These are phyloP conservation scores for Atalantia buxifolia DNA, from an alignment of 345 rosid genomes.

Conservation along the genomic window DNA sequence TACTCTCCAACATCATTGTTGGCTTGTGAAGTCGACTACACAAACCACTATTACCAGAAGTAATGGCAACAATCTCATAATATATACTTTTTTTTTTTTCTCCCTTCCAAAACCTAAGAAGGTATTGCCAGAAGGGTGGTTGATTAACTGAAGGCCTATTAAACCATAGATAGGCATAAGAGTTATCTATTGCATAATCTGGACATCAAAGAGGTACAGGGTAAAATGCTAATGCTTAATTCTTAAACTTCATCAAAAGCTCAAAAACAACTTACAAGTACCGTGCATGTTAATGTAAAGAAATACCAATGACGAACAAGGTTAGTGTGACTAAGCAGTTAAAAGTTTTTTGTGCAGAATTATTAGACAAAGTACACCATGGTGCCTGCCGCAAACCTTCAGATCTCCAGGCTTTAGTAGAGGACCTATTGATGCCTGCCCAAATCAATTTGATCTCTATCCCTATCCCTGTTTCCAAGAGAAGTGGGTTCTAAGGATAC, in stretches of 20 bases:
- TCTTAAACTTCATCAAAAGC: not conserved
- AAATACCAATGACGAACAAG: not conserved
- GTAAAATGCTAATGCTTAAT: not conserved
- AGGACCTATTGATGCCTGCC: conserved; percentile 25
- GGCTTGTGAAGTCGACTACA: too few species aligned
- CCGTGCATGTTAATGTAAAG: conserved; percentile 11
- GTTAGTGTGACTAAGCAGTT: not conserved
- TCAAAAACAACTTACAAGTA: not conserved
- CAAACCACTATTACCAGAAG: too few species aligned
- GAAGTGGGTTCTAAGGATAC: conserved; percentile 24
- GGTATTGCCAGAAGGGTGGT: not conserved
- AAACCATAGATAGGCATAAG: not conserved
- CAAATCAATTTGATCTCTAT: conserved; percentile 32
- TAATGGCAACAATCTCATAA: too few species aligned
- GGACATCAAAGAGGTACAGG: not conserved
- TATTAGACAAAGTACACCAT: not conserved
- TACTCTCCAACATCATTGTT: too few species aligned
- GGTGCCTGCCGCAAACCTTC: not conserved
- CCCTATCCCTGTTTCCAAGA: conserved; percentile 27
- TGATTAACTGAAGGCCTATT: not conserved
- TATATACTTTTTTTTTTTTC: too few species aligned
- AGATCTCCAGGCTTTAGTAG: not conserved
- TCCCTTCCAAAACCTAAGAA: too few species aligned
- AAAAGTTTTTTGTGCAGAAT: not conserved
- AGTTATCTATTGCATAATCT: not conserved